phyloP scores from a whole-genome alignment of 176 grass and related monocot species.

The Cocos nucifera region DNA sequence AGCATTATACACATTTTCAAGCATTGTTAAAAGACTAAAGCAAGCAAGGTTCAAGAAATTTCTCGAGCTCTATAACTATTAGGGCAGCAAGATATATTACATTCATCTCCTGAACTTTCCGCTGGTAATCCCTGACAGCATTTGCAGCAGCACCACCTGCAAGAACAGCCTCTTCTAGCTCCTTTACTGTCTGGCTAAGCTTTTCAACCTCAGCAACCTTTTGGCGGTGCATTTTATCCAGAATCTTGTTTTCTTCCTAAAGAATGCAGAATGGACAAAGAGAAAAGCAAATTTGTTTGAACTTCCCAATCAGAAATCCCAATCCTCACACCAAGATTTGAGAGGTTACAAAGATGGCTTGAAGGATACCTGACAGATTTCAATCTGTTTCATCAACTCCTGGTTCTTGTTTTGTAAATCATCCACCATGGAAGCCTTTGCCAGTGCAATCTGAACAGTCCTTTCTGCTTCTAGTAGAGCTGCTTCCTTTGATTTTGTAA shows the following conservation, averaged over 20 bases:
- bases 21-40: conserved; percentile 8
- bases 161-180: conserved; percentile 85
- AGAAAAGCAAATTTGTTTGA: neutral
- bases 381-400: conserved; percentile 96
- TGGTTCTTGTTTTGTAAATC: conserved; percentile 99
- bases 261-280: conserved; percentile 15
- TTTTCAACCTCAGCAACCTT: conserved; percentile 98
- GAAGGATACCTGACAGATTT: conserved; percentile 81
- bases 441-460: conserved; percentile 79
- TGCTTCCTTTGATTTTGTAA: conserved; percentile 95
- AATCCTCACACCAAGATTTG: no score
- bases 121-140: conserved; percentile 93
- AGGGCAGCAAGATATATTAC: conserved; percentile 30
- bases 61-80: no score
- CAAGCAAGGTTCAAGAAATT: neutral
- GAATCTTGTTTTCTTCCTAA: conserved; percentile 97
- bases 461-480: conserved; percentile 88
- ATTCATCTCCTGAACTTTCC: conserved; percentile 98
- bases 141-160: conserved; percentile 80
- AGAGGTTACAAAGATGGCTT: conserved; percentile 3
- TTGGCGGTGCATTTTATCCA: conserved; percentile 95
- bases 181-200: conserved; percentile 85
- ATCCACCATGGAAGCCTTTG: conserved; percentile 95
- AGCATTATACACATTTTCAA: no score
- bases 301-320: no score